These are phyloP conservation scores for Arabidopsis arenosa DNA, from an alignment of 345 rosid species.

Conservation along the genomic window DNA sequence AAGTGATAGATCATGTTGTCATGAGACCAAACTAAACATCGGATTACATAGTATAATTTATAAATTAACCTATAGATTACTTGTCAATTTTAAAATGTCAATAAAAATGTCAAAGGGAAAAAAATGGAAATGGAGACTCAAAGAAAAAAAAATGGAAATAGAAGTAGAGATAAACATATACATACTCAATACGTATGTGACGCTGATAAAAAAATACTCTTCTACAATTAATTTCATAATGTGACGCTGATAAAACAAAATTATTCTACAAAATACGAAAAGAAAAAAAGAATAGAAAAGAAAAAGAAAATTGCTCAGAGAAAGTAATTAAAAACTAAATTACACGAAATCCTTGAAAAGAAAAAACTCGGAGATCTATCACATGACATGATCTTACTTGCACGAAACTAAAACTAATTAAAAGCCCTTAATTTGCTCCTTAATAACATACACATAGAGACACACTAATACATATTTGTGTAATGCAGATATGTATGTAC, in stretches of 20 bases:
- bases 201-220: constrained; percentile 11
- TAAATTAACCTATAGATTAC: too few relatives aligned
- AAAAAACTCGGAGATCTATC: constrained; percentile 34
- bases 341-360: constrained; percentile 8
- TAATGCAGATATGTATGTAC: constrained; percentile 6
- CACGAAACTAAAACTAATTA: constrained; percentile 34
- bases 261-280: constrained; percentile 17
- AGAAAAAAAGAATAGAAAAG: background rate
- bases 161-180: background rate
- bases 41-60: too few relatives aligned
- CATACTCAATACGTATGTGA: background rate
- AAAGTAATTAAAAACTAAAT: constrained; percentile 15
- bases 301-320: background rate
- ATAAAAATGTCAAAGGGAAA: too few relatives aligned
- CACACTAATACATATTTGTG: constrained; percentile 3
- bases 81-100: too few relatives aligned
- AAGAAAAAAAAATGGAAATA: too few relatives aligned
- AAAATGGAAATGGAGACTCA: too few relatives aligned
- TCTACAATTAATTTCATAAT: constrained; percentile 12
- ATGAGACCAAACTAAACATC: too few relatives aligned
- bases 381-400: constrained; percentile 31
- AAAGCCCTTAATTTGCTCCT: constrained; percentile 3
- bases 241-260: constrained; percentile 2
- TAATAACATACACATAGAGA: constrained; percentile 1
- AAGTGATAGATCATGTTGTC: too few relatives aligned